Evolutionary conservation across 164 flowering plant species (phyloP).

Genomic region (Nymphaea colorata): DNA sequence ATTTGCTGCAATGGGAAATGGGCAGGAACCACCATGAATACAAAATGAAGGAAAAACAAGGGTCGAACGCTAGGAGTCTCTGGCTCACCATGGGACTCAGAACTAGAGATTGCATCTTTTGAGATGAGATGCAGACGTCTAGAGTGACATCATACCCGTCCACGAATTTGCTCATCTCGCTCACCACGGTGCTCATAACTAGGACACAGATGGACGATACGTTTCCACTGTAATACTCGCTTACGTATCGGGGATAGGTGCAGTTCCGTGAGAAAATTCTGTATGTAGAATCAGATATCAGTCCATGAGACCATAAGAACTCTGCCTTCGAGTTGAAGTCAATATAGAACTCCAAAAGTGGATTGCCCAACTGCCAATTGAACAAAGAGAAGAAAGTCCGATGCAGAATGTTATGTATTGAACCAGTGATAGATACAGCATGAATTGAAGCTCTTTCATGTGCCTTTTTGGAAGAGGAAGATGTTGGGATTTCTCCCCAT

Average conservation of each 20-base stretch:
- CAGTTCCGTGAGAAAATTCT: conserved; percentile 55
- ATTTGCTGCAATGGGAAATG: conserved; percentile 23
- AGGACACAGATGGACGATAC: conserved; percentile 51
- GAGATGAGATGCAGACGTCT: conserved; percentile 69
- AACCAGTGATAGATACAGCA: not conserved
- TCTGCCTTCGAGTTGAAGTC: conserved; percentile 75
- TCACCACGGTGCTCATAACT: conserved; percentile 52
- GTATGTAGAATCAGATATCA: conserved; percentile 77
- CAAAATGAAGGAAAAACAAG: not conserved
- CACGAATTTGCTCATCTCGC: conserved; percentile 64
- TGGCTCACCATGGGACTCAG: conserved; percentile 44
- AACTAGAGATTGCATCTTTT: conserved; percentile 46
- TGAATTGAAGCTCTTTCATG: not conserved
- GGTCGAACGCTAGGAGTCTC: not conserved
- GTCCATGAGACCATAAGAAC: conserved; percentile 78
- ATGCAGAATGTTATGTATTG: not conserved
- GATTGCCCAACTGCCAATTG: conserved; percentile 60
- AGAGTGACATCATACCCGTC: conserved; percentile 82
- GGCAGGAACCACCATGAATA: not conserved
- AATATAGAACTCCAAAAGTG: conserved; percentile 54
- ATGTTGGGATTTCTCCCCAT: no score
- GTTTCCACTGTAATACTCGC: conserved; percentile 57
- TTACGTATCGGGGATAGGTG: conserved; percentile 65
- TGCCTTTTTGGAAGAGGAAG: not conserved
- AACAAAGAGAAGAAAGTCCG: not conserved